Conservation (phyloP, 805 yeast genomes). For the Hanseniaspora pseudoguilliermondii region DNA sequence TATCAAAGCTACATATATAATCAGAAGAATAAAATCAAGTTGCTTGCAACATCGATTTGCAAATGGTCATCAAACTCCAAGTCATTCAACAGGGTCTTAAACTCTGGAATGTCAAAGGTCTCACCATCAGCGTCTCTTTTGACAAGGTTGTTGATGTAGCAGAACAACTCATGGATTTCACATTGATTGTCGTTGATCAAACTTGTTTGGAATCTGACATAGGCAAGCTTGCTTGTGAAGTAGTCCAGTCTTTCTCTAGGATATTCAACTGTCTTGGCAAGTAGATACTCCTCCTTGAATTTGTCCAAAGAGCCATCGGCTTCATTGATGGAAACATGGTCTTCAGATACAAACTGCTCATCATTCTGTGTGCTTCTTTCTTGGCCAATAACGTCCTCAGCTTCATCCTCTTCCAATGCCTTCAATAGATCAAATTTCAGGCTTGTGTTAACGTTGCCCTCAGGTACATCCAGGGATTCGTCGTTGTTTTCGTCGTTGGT, state of each 20-base stretch:
- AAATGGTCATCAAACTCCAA: neutral
- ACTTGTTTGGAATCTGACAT: neutral
- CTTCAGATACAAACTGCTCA: neutral
- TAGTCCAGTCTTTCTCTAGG: neutral
- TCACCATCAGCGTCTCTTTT: neutral
- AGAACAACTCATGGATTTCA: neutral
- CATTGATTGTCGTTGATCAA: neutral
- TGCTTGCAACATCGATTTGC: neutral
- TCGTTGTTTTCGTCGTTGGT: neutral
- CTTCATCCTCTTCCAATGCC: slow-evolving; percentile 4
- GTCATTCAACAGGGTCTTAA: neutral
- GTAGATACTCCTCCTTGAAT: slow-evolving; percentile 22
- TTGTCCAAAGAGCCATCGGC: neutral
- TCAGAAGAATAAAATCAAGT: neutral
- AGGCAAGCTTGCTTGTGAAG: neutral
- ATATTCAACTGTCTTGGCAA: slow-evolving; percentile 29
- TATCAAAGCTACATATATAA: neutral
- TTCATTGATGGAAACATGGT: neutral
- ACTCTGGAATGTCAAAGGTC: neutral
- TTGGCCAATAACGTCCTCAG: neutral
- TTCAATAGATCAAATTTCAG: neutral
- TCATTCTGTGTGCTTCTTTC: neutral
- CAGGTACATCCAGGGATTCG: neutral
- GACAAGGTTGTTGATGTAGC: neutral
- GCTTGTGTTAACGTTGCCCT: neutral